Base-by-base conservation (phyloP, 306 rosid genomes). In the Acmispon strigosus region DNA sequence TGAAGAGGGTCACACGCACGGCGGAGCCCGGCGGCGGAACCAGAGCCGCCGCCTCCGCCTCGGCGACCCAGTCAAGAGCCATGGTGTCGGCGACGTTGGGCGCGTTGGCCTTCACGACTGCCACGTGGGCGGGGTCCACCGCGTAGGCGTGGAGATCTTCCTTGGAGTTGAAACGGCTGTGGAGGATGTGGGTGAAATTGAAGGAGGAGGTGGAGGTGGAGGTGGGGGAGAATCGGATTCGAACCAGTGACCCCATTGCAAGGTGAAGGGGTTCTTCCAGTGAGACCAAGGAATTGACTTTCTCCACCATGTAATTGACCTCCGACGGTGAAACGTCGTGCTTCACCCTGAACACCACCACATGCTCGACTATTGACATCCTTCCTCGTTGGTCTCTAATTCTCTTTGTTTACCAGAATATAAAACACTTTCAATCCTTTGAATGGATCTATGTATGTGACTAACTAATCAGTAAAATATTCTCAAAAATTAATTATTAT, bases 41-140 rank as follows among this genome's bases (percentile, higher is more conserved):
- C 3, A 64, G 62, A 5, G 11, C 72, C 73, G 1, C 63, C 69
- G 1, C 37, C 58, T 14, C 49, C 41, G 18, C 60, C 0, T 76
- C 78, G 36, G 73, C 80, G 53, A 87, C 62, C 92, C 92, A 92
- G 58, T 89, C 95, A 56, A 87, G 86, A 57, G 89, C 96, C 94
- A 92, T 86, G 75, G 45, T 10, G 65, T 87, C 90, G 0, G 76
- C 86, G 62, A 73, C 16, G 56, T 84, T 60, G 10, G 78, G 87
- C 22, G n/a, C 8, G 83, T 73, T 73, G 47, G 6, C 82, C 47
- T 82, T 81, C 63, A 92, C 87, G 6, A 84, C 86, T 54, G 74
- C 43, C 20, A 86, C 37, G 56, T 89, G 98, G 50, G 8, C 10
- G 2, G 97, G 89, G 12, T 89, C 87, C 0, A 65, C 81, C 0